These are phyloP conservation scores for Fusarium chaquense DNA, from an alignment of 2,329 filamentous ascomycete genomes.

Conservation along the genomic window DNA sequence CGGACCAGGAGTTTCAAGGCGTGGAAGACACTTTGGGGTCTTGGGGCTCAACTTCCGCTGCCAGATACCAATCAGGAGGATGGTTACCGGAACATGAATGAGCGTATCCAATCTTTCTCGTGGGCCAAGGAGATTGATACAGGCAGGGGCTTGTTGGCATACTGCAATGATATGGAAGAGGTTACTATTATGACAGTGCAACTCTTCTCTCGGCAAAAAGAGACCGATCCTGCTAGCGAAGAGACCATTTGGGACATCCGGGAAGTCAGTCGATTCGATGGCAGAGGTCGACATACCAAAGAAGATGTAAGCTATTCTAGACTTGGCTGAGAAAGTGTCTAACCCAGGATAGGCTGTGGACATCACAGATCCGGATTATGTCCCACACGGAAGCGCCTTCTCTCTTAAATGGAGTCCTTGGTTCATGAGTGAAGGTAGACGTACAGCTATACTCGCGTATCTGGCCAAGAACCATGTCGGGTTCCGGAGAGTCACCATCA, in stretches of 20 bases:
- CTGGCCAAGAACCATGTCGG: constrained; percentile 65
- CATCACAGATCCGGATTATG: constrained; percentile 61
- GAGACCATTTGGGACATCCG: constrained; percentile 62
- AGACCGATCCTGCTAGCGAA: constrained; percentile 32
- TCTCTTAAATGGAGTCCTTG: constrained; percentile 68
- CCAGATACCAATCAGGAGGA: constrained; percentile 55
- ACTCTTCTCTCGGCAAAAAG: constrained; percentile 48
- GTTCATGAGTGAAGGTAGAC: constrained; percentile 52
- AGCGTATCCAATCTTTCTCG: constrained; percentile 64
- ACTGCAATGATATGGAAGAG: constrained; percentile 63
- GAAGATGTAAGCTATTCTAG: constrained; percentile 42
- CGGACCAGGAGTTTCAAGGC: constrained; percentile 58
- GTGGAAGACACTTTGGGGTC: constrained; percentile 68
- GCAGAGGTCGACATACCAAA: constrained; percentile 59
- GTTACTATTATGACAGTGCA: constrained; percentile 65
- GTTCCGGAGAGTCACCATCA: constrained; percentile 63
- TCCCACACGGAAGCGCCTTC: constrained; percentile 62
- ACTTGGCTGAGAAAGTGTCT: background rate
- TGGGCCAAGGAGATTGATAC: constrained; percentile 62
- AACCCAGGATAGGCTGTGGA: constrained; percentile 47
- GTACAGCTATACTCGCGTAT: constrained; percentile 63
- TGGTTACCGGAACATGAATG: constrained; percentile 54
- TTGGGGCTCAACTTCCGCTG: constrained; percentile 64
- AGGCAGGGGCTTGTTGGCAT: constrained; percentile 62
- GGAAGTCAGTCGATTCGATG: constrained; percentile 64